Evolutionary conservation across 2,329 filamentous ascomycete species (phyloP).

Genomic region (Peltaster fructicola): DNA sequence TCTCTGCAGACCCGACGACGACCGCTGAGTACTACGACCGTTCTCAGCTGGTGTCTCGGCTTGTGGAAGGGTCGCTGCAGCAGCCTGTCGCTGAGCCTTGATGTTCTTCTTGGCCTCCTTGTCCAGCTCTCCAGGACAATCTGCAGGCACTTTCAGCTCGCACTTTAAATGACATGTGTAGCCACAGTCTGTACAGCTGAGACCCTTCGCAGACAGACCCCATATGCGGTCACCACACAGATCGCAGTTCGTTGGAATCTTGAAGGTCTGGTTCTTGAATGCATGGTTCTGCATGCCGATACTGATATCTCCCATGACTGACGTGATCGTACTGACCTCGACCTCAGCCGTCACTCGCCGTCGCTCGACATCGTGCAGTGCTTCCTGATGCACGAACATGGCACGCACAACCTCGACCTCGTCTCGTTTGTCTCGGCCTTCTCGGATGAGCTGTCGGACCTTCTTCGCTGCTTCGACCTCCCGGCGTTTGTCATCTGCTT

Average conservation of each 20-base stretch:
- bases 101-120: conserved; percentile 95
- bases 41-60: conserved; percentile 7
- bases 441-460: conserved; percentile 56
- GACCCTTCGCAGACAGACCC: conserved; percentile 90
- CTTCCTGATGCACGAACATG: conserved; percentile 72
- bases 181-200: conserved; percentile 88
- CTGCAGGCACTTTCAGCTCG: conserved; percentile 93
- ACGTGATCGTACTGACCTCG: conserved; percentile 83
- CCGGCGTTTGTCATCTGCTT: conserved; percentile 68
- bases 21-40: conserved; percentile 8
- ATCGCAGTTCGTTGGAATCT: conserved; percentile 97
- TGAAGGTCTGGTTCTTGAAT: conserved; percentile 98
- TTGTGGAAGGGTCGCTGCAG: conserved; percentile 11
- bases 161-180: conserved; percentile 98
- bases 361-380: conserved; percentile 67
- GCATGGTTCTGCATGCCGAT: conserved; percentile 88
- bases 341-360: conserved; percentile 77
- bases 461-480: conserved; percentile 68
- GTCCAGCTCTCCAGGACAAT: conserved; percentile 81
- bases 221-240: conserved; percentile 92
- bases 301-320: conserved; percentile 78
- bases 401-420: conserved; percentile 69
- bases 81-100: conserved; percentile 62
- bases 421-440: conserved; percentile 74
- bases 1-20: conserved; percentile 43